Percentiles rank a stretch among this genome's conserved stretches.
phyloP scores from a whole-genome alignment of 768 basidiomycete genomes.

The Candolleomyces efflorescens region DNA sequence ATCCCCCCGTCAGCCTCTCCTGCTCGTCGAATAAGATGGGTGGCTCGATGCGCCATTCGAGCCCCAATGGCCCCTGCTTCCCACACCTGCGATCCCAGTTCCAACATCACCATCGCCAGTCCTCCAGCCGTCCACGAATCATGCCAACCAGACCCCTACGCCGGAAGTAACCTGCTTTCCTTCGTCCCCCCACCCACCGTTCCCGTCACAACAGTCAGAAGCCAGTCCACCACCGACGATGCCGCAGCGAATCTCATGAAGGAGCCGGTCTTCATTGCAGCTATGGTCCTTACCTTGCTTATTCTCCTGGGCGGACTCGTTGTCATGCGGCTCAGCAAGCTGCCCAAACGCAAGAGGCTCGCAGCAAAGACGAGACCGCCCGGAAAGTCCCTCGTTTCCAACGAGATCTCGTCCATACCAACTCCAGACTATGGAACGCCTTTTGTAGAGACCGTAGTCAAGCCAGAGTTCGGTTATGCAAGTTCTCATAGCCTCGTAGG shows the following conservation, averaged over 20 bases:
- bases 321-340: background rate
- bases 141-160: background rate
- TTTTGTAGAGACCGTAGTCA: too few species aligned
- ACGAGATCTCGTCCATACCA: background rate
- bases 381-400: background rate
- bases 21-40: too few species aligned
- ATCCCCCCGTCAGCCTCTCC: too few species aligned
- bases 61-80: background rate
- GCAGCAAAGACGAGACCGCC: background rate
- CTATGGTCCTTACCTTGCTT: slow-evolving; percentile 6
- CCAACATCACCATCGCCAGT: background rate
- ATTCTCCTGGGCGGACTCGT: slow-evolving; percentile 9
- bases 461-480: too few species aligned
- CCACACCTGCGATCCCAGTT: background rate
- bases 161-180: background rate
- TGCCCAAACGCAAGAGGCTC: background rate
- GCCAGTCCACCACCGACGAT: background rate
- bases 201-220: background rate
- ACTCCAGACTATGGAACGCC: too few species aligned
- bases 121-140: background rate
- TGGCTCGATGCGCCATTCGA: too few species aligned
- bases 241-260: background rate
- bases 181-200: background rate
- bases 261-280: slow-evolving; percentile 2
- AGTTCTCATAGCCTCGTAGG: too few species aligned